A percentile compares a stretch with the other conserved stretches of the same genome.
Conservation (phyloP, 345 rosid species). For the Acer campestre region DNA sequence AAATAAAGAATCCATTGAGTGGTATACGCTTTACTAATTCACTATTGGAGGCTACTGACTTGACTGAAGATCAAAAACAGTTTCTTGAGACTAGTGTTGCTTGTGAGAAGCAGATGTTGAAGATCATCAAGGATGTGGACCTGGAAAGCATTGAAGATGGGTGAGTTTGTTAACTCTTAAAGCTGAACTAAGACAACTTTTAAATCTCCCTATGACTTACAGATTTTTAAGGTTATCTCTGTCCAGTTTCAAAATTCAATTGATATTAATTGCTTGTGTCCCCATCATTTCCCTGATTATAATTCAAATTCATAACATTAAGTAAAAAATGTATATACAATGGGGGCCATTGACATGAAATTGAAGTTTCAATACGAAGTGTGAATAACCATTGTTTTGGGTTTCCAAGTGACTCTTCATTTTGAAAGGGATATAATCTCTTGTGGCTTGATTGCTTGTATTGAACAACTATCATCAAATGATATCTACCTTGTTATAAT, state of each 20-base stretch:
- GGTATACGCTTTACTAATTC: constrained; percentile 80
- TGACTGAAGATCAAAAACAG: constrained; percentile 87
- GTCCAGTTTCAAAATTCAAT: background rate
- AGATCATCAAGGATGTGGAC: constrained; percentile 66
- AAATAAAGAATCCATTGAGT: constrained; percentile 70
- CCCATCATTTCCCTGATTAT: background rate
- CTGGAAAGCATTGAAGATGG: constrained; percentile 76
- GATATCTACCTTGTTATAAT: background rate
- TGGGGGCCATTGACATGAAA: background rate
- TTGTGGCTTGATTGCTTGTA: background rate
- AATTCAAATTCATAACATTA: background rate
- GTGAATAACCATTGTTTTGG: background rate
- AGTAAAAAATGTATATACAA: background rate
- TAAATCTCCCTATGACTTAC: background rate
- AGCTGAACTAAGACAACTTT: background rate
- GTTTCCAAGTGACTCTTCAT: background rate
- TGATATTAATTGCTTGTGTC: background rate
- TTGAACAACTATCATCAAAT: background rate
- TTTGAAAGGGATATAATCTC: background rate
- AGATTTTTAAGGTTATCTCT: background rate
- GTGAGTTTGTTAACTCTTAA: constrained; percentile 39
- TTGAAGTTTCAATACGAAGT: background rate
- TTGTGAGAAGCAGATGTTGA: constrained; percentile 85
- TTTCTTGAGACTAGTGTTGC: constrained; percentile 80
- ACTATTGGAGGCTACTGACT: constrained; percentile 67